Evolutionary conservation across 2,329 filamentous ascomycete genomes (phyloP).

Genomic region (Fusarium gaditjirri): DNA sequence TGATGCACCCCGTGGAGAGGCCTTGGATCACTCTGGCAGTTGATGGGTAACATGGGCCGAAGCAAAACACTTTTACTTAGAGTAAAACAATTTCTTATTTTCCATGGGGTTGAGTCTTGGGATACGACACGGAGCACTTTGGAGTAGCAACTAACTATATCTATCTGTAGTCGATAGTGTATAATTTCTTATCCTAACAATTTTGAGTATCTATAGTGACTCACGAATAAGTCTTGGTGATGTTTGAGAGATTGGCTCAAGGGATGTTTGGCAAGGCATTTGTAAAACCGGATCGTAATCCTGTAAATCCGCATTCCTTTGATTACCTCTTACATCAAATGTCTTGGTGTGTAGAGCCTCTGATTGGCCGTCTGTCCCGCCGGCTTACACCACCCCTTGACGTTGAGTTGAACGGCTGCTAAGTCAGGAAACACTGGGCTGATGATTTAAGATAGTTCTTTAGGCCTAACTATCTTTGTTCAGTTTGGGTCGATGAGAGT

Average conservation of each 20-base stretch:
- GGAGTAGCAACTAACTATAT: slow-evolving; percentile 45
- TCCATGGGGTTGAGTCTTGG: slow-evolving; percentile 38
- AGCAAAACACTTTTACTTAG: slow-evolving; percentile 41
- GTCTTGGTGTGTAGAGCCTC: not conserved
- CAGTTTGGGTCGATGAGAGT: not conserved
- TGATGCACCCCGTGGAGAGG: slow-evolving; percentile 33
- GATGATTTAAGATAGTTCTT: not conserved
- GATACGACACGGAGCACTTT: slow-evolving; percentile 39
- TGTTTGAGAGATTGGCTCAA: not conserved
- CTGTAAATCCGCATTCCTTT: slow-evolving; percentile 6
- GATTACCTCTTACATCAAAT: slow-evolving; percentile 30
- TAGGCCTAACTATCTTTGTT: not conserved
- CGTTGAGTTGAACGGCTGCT: not conserved
- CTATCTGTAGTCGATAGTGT: slow-evolving; percentile 52
- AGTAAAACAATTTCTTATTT: slow-evolving; percentile 34
- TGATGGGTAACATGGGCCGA: slow-evolving; percentile 35
- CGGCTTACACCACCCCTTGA: not conserved
- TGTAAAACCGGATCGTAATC: not conserved
- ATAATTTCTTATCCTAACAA: slow-evolving; percentile 48
- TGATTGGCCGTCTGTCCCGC: slow-evolving; percentile 19
- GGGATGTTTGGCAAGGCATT: slow-evolving; percentile 11
- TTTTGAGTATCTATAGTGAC: slow-evolving; percentile 1
- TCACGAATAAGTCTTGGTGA: not conserved
- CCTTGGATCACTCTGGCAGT: slow-evolving; percentile 42
- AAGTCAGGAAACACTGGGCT: not conserved